phyloP scores from a whole-genome alignment of 495 filamentous ascomycete species.

The Podospora anserina region DNA sequence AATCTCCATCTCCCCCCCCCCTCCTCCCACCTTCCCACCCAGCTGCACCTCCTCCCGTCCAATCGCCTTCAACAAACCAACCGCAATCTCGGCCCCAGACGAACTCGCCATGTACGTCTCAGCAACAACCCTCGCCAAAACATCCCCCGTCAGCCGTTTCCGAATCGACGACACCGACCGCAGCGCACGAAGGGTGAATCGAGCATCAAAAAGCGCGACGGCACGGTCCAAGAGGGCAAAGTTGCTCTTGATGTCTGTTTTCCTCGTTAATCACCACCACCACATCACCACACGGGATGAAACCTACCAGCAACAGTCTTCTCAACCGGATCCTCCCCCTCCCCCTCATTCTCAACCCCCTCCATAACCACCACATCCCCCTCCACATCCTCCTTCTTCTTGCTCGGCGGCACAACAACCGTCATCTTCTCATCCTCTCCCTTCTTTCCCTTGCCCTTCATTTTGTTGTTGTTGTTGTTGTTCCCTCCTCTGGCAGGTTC shows the following conservation, averaged over 20 bases:
- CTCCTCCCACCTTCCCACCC: conserved; percentile 43
- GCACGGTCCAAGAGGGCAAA: conserved; percentile 88
- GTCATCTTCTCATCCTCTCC: conserved; percentile 76
- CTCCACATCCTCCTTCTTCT: conserved; percentile 59
- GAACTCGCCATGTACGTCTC: conserved; percentile 65
- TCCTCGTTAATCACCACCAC: conserved; percentile 9
- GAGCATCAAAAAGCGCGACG: conserved; percentile 87
- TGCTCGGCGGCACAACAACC: conserved; percentile 77
- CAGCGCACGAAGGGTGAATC: conserved; percentile 89
- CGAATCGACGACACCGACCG: conserved; percentile 93
- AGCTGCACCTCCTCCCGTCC: conserved; percentile 62
- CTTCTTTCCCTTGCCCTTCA: conserved; percentile 66
- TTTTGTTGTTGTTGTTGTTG: conserved; percentile 43
- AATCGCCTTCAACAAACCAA: conserved; percentile 65
- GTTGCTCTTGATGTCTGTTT: conserved; percentile 85
- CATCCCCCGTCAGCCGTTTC: conserved; percentile 78
- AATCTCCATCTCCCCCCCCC: conserved; percentile 68
- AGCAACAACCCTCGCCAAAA: conserved; percentile 74
- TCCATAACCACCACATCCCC: conserved; percentile 63
- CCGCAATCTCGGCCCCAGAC: conserved; percentile 59
- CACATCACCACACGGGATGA: conserved; percentile 12
- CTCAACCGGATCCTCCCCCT: conserved; percentile 61
- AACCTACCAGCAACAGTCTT: conserved; percentile 51
- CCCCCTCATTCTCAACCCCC: conserved; percentile 60
- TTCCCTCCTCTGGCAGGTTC: conserved; percentile 70